Conservation (phyloP, 2,329 filamentous ascomycete species). For the Eurotiales sp. region DNA sequence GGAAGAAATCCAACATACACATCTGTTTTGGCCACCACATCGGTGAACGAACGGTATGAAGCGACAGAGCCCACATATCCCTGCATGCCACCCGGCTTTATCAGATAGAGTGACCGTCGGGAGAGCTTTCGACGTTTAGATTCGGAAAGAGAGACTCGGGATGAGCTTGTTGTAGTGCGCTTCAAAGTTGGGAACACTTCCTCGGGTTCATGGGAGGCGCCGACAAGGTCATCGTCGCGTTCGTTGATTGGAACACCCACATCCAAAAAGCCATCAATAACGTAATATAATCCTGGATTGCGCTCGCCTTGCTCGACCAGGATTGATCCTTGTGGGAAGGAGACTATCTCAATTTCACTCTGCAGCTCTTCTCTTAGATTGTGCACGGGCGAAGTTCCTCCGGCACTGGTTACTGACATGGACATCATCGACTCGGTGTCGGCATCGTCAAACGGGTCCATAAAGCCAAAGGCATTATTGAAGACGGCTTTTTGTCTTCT, state of each 20-base stretch:
- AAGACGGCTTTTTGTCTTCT: slow-evolving; percentile 75
- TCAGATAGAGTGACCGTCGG: slow-evolving; percentile 75
- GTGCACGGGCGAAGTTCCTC: slow-evolving; percentile 61
- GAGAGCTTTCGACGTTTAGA: slow-evolving; percentile 39
- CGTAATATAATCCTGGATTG: slow-evolving; percentile 96
- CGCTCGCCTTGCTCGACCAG: slow-evolving; percentile 94
- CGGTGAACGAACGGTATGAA: slow-evolving; percentile 92
- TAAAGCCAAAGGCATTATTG: slow-evolving; percentile 85
- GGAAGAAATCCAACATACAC: slow-evolving; percentile 97
- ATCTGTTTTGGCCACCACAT: slow-evolving; percentile 95
- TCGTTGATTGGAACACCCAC: slow-evolving; percentile 77
- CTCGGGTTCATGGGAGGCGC: slow-evolving; percentile 27
- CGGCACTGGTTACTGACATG: slow-evolving; percentile 61
- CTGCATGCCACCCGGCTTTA: slow-evolving; percentile 90
- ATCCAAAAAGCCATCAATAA: slow-evolving; percentile 94
- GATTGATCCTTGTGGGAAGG: slow-evolving; percentile 90
- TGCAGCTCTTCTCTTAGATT: slow-evolving; percentile 73
- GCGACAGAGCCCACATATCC: slow-evolving; percentile 94
- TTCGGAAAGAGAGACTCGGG: slow-evolving; percentile 31
- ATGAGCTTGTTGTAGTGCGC: slow-evolving; percentile 42
- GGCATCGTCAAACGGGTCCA: slow-evolving; percentile 83
- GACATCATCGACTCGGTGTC: slow-evolving; percentile 80
- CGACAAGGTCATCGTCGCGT: slow-evolving; percentile 43
- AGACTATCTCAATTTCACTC: slow-evolving; percentile 94
- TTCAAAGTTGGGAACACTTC: slow-evolving; percentile 45